Evolutionary conservation across 148 eudicot species (phyloP).

Genomic region (Silene latifolia): DNA sequence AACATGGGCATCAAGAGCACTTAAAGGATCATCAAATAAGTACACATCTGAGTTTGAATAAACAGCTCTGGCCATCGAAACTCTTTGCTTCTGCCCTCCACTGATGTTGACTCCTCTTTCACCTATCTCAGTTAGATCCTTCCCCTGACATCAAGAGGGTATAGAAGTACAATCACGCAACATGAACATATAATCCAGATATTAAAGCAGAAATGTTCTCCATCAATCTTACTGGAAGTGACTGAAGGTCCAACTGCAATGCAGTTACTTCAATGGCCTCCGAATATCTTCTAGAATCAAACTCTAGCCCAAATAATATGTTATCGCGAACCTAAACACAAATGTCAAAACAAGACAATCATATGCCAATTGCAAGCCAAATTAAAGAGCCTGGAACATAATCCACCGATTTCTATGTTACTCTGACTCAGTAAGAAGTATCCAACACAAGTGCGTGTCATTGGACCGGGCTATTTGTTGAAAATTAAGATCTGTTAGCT

Average conservation of each 20-base stretch:
- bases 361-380: not conserved
- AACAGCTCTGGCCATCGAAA: conserved; percentile 97
- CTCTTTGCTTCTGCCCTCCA: conserved; percentile 97
- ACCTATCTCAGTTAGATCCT: conserved; percentile 97
- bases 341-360: not conserved
- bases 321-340: conserved; percentile 5
- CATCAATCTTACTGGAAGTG: conserved; percentile 1
- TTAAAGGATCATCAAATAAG: conserved; percentile 92
- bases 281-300: conserved; percentile 3
- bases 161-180: not conserved
- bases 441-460: not conserved
- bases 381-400: not conserved
- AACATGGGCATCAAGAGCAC: conserved; percentile 95
- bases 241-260: conserved; percentile 4
- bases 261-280: conserved; percentile 8
- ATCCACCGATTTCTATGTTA: not conserved
- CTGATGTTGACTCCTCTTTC: conserved; percentile 98
- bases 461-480: not conserved
- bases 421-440: not conserved
- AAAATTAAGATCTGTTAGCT: not conserved
- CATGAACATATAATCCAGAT: not conserved
- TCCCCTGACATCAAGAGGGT: conserved; percentile 46
- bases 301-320: conserved; percentile 7
- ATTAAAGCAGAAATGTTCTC: not conserved
- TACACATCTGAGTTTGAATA: conserved; percentile 88